phyloP scores from a whole-genome alignment of 1,139 yeast genomes.

The Diutina scorzettiae region DNA sequence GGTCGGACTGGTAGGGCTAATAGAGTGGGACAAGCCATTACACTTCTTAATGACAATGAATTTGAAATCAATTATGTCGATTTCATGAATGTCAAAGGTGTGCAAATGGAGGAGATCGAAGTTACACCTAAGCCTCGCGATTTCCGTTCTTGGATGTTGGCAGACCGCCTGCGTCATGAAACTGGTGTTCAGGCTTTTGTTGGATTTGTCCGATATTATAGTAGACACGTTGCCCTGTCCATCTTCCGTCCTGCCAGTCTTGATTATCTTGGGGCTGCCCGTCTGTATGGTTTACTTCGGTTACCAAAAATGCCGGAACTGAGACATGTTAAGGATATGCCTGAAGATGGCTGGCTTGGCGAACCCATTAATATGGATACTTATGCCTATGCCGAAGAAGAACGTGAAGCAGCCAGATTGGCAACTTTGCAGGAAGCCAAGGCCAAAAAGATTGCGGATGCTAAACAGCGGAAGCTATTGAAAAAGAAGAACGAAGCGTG shows the following conservation, averaged over 20 bases:
- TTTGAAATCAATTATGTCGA: slow-evolving; percentile 69
- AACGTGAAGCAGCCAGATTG: slow-evolving; percentile 51
- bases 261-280: slow-evolving; percentile 64
- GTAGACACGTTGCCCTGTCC: slow-evolving; percentile 84
- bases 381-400: slow-evolving; percentile 51
- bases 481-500: slow-evolving; percentile 59
- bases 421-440: slow-evolving; percentile 37
- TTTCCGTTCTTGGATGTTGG: slow-evolving; percentile 41
- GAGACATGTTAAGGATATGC: slow-evolving; percentile 36
- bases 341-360: slow-evolving; percentile 59
- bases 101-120: slow-evolving; percentile 33
- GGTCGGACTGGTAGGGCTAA: slow-evolving; percentile 40
- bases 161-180: slow-evolving; percentile 74
- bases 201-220: slow-evolving; percentile 71
- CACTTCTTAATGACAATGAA: slow-evolving; percentile 49
- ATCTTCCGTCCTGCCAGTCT: slow-evolving; percentile 67
- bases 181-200: slow-evolving; percentile 70
- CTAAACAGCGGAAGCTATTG: slow-evolving; percentile 36
- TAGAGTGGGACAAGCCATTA: slow-evolving; percentile 65
- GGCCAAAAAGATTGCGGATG: slow-evolving; percentile 30
- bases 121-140: slow-evolving; percentile 14
- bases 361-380: slow-evolving; percentile 54
- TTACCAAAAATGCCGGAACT: slow-evolving; percentile 95
- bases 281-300: slow-evolving; percentile 67
- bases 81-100: slow-evolving; percentile 66